Base-by-base conservation (phyloP, 768 basidiomycete species). In the Lactifluus rugatus region DNA sequence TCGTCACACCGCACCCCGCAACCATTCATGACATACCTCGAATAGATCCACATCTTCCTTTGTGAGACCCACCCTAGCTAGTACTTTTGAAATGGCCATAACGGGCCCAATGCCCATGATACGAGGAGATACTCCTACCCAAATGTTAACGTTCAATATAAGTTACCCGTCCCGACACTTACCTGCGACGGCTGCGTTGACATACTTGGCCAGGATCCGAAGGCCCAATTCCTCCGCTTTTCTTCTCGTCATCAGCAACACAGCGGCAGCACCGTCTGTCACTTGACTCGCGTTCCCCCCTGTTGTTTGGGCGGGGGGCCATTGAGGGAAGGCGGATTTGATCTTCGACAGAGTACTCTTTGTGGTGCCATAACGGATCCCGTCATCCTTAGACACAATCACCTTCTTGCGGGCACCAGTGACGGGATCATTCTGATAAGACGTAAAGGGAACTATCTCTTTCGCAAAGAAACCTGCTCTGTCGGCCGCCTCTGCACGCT, bases 81-180 rank as follows among this genome's bases (percentile, higher is more conserved):
- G 75, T 13, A 79, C 88, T 71, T 78, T 81, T 19, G 87, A 90
- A 65, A 97, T 93, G 11, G 94, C 93, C 65, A 79, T 81, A 0
- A 79, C 76, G 2, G 94, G 94, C 1, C 90, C 93, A 67, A 94
- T 77, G 50, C 89, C 89, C 91, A 93, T 93, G 45, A 93, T 78
- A 21, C 89, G 81, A 1, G 92, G 92, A 2, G 87, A 78, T 14
- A 84, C 74, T 53, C 88, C 87, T 81, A 56, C 21, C 2, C 49
- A 17, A 10, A 17, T 8, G 31, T n/a, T n/a, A n/a, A 11, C 13
- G 34, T 31, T 37, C 14, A 46, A 26, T 37, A 48, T 23, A 13
- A 23, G 13, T 21, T 26, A 11, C 42, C 49, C 4, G 50, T 21
- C 34, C 23, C 45, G 41, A 11, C 31, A 66, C 75, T 41, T 61